phyloP scores from a whole-genome alignment of 1,284 basidiomycete genomes.

The Ustilago loliicola region DNA sequence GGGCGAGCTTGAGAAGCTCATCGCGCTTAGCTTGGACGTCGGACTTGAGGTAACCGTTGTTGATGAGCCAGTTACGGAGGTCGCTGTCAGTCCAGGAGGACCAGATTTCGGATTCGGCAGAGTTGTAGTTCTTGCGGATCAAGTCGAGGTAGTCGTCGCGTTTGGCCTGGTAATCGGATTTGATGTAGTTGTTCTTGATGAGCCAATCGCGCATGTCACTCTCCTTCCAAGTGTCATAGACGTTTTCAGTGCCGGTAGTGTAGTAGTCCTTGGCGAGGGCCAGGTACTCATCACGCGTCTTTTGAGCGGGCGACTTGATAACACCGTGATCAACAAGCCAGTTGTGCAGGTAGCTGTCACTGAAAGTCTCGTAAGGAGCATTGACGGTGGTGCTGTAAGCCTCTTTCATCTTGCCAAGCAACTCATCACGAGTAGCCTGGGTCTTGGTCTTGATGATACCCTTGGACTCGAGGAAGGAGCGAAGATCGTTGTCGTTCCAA shows the following conservation, averaged over 20 bases:
- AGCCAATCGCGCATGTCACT: conserved; percentile 63
- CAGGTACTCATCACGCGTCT: conserved; percentile 65
- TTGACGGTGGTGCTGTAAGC: conserved; percentile 62
- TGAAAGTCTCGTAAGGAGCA: conserved; percentile 64
- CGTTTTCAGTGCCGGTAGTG: conserved; percentile 57
- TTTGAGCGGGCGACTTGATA: conserved; percentile 55
- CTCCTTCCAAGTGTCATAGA: conserved; percentile 66
- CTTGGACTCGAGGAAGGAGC: conserved; percentile 57
- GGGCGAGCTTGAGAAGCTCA: conserved; percentile 58
- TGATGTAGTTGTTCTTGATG: conserved; percentile 60
- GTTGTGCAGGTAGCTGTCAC: conserved; percentile 67
- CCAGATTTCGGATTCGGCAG: conserved; percentile 53
- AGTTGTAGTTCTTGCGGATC: conserved; percentile 59
- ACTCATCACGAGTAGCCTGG: conserved; percentile 58
- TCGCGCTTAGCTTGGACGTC: conserved; percentile 62
- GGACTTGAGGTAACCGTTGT: conserved; percentile 60
- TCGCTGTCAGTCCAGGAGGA: conserved; percentile 65
- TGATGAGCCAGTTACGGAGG: conserved; percentile 61
- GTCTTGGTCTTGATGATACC: conserved; percentile 63
- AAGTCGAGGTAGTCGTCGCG: conserved; percentile 60
- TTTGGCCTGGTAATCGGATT: conserved; percentile 58
- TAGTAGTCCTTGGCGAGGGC: conserved; percentile 65
- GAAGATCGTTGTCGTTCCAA: conserved; percentile 65
- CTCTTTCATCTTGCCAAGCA: conserved; percentile 55
- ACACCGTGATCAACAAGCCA: conserved; percentile 68